phyloP scores from a whole-genome alignment of 768 basidiomycete genomes.

The Amanita brunnescens region DNA sequence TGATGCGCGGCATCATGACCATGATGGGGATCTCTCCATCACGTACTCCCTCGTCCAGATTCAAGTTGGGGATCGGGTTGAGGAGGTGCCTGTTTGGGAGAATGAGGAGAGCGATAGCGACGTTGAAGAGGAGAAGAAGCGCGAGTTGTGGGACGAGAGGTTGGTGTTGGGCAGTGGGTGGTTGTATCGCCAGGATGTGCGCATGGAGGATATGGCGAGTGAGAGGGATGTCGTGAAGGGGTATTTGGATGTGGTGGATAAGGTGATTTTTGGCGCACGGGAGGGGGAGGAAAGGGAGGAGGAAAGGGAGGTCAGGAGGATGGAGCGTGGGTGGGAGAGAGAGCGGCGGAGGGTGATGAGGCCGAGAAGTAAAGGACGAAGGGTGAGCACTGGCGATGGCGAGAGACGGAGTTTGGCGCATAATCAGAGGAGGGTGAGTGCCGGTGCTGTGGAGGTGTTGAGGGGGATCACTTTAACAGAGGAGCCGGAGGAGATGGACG shows the following conservation, averaged over 20 bases:
- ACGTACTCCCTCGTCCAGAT: slow-evolving; percentile 50
- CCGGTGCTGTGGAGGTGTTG: slow-evolving; percentile 50
- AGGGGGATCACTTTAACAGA: slow-evolving; percentile 35
- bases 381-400: slow-evolving; percentile 40
- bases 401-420: slow-evolving; percentile 15
- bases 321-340: slow-evolving; percentile 39
- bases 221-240: slow-evolving; percentile 48
- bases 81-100: slow-evolving; percentile 75
- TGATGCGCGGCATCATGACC: slow-evolving; percentile 13
- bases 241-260: slow-evolving; percentile 76
- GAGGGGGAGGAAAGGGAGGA: slow-evolving; percentile 31
- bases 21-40: slow-evolving; percentile 46
- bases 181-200: slow-evolving; percentile 66
- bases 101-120: slow-evolving; percentile 47
- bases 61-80: slow-evolving; percentile 55
- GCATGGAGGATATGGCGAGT: slow-evolving; percentile 40
- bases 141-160: slow-evolving; percentile 74
- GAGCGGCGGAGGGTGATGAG: slow-evolving; percentile 35
- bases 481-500: slow-evolving; percentile 49
- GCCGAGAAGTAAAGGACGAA: slow-evolving; percentile 34
- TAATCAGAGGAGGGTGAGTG: slow-evolving; percentile 48
- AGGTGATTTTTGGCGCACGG: slow-evolving; percentile 60
- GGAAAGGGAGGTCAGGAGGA: slow-evolving; percentile 27
- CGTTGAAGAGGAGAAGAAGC: slow-evolving; percentile 41
- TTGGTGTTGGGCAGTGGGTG: slow-evolving; percentile 77